A percentile compares a stretch with the other conserved stretches of the same genome.
Evolutionary conservation across 2,329 filamentous ascomycete species (phyloP).

Genomic region (Ophiocordyceps camponoti-rufipedis): DNA sequence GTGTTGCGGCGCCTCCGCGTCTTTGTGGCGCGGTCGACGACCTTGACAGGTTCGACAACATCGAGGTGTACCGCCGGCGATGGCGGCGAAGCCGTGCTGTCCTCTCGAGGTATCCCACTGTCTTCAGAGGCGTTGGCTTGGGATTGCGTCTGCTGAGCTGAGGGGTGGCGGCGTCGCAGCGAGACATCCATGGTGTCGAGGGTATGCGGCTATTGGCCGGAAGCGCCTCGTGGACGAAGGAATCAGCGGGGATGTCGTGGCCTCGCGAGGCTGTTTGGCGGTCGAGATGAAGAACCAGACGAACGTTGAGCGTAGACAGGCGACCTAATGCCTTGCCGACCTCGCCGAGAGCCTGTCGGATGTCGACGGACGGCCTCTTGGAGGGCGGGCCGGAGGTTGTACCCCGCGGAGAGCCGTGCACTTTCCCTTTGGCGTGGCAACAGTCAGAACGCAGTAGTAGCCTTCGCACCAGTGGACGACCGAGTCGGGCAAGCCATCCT

Average conservation of each 20-base stretch:
- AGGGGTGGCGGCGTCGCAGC: constrained; percentile 11
- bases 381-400: too few species aligned
- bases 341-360: not conserved
- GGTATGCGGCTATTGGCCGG: too few species aligned
- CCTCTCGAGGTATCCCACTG: constrained; percentile 10
- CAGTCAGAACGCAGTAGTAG: too few species aligned
- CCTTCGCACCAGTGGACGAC: too few species aligned
- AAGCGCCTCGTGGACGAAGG: too few species aligned
- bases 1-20: constrained; percentile 56
- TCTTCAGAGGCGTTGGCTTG: not conserved
- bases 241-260: too few species aligned
- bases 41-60: constrained; percentile 1
- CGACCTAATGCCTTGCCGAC: too few species aligned
- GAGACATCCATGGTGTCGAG: constrained; percentile 12
- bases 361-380: not conserved
- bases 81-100: constrained; percentile 8
- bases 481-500: not conserved
- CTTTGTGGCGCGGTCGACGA: constrained; percentile 26
- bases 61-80: constrained; percentile 18
- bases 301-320: too few species aligned
- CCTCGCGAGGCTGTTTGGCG: too few species aligned
- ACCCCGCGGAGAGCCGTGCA: too few species aligned
- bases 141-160: not conserved
- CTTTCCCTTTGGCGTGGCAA: too few species aligned
- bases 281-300: too few species aligned